Evolutionary conservation across 2,329 filamentous ascomycete species (phyloP), one percentile per base, ranked within the genome.

Genomic region (Aspergillus novofumigatus): DNA sequence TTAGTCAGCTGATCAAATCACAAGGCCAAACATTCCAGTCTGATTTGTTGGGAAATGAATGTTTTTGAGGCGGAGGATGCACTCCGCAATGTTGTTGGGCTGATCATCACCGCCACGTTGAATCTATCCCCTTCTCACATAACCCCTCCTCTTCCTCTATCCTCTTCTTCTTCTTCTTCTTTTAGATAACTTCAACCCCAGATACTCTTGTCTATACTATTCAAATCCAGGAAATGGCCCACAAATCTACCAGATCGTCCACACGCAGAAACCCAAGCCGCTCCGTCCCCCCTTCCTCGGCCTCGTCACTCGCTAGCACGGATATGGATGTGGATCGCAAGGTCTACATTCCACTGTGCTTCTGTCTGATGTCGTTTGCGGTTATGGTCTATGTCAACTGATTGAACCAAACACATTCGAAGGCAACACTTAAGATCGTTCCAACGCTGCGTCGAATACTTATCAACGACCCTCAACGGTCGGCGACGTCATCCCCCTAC

Each of bases 331-430:
- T 72, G 67, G 70, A 73, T 53, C 67, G 63, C 58, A 69, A 65
- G 48, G 69, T 72, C 60, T 72, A 71, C 49, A 72, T 73, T 35
- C 70, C 71, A 17, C 64, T 73, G 26, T 72, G 71, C 58, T 70
- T 73, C 64, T 73, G 71, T 58, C 62, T 73, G 51, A 66, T 72
- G 59, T 72, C 71, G 35, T 73, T 73, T 57, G 71, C 69, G n/a
- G 71, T 73, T 52, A 68, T 73, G 63, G 64, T 69, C 58, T 73
- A 71, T 57, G 56, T 66, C 63, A 68, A 72, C 62, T 72, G 62
- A 64, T 58, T 28, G 7, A 32, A 8, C 26, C 17, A 38, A 38
- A 17, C 5, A 3, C 14, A 38, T 8, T 17, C 32, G 32, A n/a
- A 38, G 17, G 17, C 32, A 17, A 38, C 14, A 17, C 14, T 38